Conservation (phyloP, 2,329 filamentous ascomycete species). For the Boeremia lycopersici region DNA sequence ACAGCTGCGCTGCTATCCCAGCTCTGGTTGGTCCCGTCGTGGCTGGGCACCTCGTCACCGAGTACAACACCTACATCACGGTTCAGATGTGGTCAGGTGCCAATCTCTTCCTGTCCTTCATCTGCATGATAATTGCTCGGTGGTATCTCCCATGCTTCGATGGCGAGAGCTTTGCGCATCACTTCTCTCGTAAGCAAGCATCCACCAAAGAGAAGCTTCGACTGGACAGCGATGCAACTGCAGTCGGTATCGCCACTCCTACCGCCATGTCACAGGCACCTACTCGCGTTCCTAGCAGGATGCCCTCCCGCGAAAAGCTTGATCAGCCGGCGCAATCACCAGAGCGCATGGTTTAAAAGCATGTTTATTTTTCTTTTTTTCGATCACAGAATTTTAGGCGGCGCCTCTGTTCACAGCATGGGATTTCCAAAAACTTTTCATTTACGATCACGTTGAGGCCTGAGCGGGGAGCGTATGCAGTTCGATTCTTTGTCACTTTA, state of each 20-base stretch:
- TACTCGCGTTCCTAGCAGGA: constrained; percentile 6
- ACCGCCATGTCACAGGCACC: constrained; percentile 10
- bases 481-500: constrained; percentile 14
- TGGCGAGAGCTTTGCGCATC: constrained; percentile 27
- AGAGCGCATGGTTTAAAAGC: constrained; percentile 20
- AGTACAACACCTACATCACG: constrained; percentile 50
- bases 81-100: constrained; percentile 56
- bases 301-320: constrained; percentile 18
- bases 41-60: constrained; percentile 53
- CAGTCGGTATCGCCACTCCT: constrained; percentile 1
- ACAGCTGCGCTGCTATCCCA: constrained; percentile 53
- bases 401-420: background rate
- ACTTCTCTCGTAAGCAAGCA: constrained; percentile 6
- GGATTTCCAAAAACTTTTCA: background rate
- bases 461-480: background rate
- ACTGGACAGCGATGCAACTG: constrained; percentile 10
- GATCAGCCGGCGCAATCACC: constrained; percentile 21
- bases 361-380: background rate
- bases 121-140: constrained; percentile 48
- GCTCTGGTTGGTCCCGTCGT: constrained; percentile 56
- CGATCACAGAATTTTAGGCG: background rate
- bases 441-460: background rate
- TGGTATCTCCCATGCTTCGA: constrained; percentile 41
- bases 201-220: constrained; percentile 15
- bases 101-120: constrained; percentile 49